Percentiles rank a stretch among this genome's conserved stretches.
phyloP scores from a whole-genome alignment of 345 rosid genomes.

The Linum trigynum region DNA sequence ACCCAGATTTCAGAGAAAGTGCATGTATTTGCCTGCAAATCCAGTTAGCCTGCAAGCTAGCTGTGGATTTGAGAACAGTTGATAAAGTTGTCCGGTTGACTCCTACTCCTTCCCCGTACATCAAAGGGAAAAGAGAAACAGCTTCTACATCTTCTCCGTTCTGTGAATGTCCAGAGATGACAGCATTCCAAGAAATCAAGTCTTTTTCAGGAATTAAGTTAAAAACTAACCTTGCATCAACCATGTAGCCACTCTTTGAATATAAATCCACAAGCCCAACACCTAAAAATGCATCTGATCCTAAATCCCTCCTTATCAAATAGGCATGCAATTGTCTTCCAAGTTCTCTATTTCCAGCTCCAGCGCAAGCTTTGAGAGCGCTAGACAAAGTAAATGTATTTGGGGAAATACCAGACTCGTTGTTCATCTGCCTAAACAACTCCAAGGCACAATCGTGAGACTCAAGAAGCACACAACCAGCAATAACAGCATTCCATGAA shows the following conservation, averaged over 20 bases:
- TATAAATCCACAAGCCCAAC: slow-evolving; percentile 59
- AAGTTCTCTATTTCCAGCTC: slow-evolving; percentile 24
- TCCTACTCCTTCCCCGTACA: slow-evolving; percentile 31
- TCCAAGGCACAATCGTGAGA: slow-evolving; percentile 27
- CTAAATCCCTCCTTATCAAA: slow-evolving; percentile 35
- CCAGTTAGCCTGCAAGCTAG: slow-evolving; percentile 26
- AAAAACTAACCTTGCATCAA: slow-evolving; percentile 35
- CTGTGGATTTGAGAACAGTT: slow-evolving; percentile 43
- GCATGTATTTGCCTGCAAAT: slow-evolving; percentile 41
- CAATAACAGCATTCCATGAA: slow-evolving; percentile 60
- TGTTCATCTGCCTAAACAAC: slow-evolving; percentile 31
- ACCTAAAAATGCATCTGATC: slow-evolving; percentile 37
- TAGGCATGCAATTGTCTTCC: slow-evolving; percentile 44
- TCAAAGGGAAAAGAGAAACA: slow-evolving; percentile 33
- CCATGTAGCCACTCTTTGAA: slow-evolving; percentile 31
- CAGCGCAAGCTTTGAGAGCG: slow-evolving; percentile 49
- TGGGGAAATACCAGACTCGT: slow-evolving; percentile 27
- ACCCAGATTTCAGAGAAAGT: slow-evolving; percentile 37
- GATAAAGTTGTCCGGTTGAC: slow-evolving; percentile 50
- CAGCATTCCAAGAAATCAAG: slow-evolving; percentile 49
- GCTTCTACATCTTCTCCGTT: slow-evolving; percentile 41
- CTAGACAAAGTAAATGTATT: slow-evolving; percentile 50
- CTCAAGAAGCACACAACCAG: slow-evolving; percentile 47
- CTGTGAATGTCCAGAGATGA: slow-evolving; percentile 45
- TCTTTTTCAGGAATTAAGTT: slow-evolving; percentile 35